Percentiles rank a stretch among this genome's conserved stretches.
These are phyloP conservation scores for Haplosporangium sp. DNA, from an alignment of 371 early-diverging fungal genomes.

Conservation along the genomic window DNA sequence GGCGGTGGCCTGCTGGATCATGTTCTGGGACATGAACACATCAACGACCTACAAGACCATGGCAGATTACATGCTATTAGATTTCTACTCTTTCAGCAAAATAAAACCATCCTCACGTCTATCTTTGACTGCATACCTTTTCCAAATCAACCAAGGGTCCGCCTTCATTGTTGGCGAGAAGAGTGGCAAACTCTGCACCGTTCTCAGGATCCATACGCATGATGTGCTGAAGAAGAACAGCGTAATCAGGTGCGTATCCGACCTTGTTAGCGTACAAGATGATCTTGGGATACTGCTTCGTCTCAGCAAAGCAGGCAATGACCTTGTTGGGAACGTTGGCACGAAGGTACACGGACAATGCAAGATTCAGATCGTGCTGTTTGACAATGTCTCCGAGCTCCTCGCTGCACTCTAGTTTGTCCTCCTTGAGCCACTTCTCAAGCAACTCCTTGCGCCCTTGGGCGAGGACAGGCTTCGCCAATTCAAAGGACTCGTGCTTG, in stretches of 20 bases:
- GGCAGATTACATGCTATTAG: background rate
- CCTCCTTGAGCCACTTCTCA: constrained; percentile 98
- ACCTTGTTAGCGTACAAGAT: constrained; percentile 95
- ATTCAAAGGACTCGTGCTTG: constrained; percentile 93
- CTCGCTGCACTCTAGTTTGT: constrained; percentile 97
- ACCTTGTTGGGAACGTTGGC: constrained; percentile 94
- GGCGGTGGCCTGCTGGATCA: constrained; percentile 96
- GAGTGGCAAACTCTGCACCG: constrained; percentile 92
- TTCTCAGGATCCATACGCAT: constrained; percentile 93
- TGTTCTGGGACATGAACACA: constrained; percentile 91
- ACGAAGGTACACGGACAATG: constrained; percentile 94
- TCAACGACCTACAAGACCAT: constrained; percentile 77
- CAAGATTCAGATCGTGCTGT: constrained; percentile 90
- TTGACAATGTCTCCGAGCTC: constrained; percentile 98
- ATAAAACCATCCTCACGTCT: background rate
- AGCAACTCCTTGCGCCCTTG: constrained; percentile 94
- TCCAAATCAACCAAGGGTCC: constrained; percentile 90
- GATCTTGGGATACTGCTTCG: constrained; percentile 95
- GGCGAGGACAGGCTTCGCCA: constrained; percentile 91
- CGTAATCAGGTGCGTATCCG: constrained; percentile 93
- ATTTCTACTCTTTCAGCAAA: too few relatives aligned
- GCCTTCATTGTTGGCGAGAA: constrained; percentile 84
- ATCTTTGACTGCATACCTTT: constrained; percentile 51
- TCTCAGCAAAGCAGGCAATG: constrained; percentile 95
- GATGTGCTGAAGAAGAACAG: constrained; percentile 87